Base-by-base conservation (phyloP, 495 filamentous ascomycete genomes). In the Xylaria acuta region DNA sequence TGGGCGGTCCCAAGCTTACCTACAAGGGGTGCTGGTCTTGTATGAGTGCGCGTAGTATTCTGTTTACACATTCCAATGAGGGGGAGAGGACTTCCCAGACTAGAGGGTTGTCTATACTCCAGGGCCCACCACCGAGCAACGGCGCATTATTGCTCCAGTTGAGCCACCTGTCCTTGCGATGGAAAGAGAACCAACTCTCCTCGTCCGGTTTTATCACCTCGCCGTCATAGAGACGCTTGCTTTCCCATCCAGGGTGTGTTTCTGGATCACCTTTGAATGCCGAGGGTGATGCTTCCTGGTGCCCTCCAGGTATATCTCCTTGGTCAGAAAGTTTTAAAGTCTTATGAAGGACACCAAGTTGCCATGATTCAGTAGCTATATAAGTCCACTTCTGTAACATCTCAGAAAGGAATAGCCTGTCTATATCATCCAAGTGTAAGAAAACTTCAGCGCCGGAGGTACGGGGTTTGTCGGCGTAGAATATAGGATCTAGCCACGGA, bases 71-170 rank as follows among this genome's bases (percentile, higher is more conserved):
- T 41, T 67, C 65, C 11, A 67, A 12, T 18, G 32, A 25, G 32
- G n/a, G 1, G 1, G 27, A 5, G 14, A 67, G 27, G 18, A 4
- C 30, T 9, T 38, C 16, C 34, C 49, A 40, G n/a, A 67, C 65
- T n/a, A 16, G 34, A 30, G 65, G 65, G 30, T 67, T 51, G 43
- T 67, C 65, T 27, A 67, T 11, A n/a, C 47, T 56, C 30, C 36
- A 67, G 9, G 65, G 47, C 22, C n/a, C 16, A 36, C n/a, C 20
- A 1, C 5, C 7, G 16, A 67, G 65, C 11, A 67, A 11, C 9
- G 49, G 34, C 20, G 16, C 34, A 1, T n/a, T 5, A 4, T 25
- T 4, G 34, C 12, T 12, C 47, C 65, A 49, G 36, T 67, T 6
- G 47, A 38, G 49, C 65, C 65, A 67, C 30, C 49, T 51, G 36